phyloP scores from a whole-genome alignment of 441 rosid species.

The Syzygium syzygioides region DNA sequence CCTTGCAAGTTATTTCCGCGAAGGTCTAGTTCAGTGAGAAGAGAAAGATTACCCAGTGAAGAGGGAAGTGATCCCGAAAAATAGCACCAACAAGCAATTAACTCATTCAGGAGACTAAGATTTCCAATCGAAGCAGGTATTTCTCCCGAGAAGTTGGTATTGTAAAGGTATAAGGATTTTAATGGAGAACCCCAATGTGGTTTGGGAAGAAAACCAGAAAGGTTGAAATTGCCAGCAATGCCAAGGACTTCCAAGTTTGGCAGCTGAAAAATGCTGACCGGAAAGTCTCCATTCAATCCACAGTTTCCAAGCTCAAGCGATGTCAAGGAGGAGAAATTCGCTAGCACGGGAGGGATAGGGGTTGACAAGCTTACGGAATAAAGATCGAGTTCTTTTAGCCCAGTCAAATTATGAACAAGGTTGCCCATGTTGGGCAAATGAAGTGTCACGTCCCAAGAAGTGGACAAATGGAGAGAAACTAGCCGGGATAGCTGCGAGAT shows the following conservation, averaged over 20 bases:
- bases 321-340: background rate
- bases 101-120: no score
- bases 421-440: background rate
- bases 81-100: fast-evolving
- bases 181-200: background rate
- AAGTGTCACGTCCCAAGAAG: background rate
- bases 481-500: slow-evolving; percentile 8
- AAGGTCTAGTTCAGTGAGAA: no score
- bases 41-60: no score
- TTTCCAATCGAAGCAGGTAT: no score
- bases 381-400: slow-evolving; percentile 5
- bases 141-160: no score
- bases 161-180: no score
- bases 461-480: slow-evolving; percentile 3
- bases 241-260: slow-evolving; percentile 1
- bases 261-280: slow-evolving; percentile 5
- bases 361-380: fast-evolving
- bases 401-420: slow-evolving; percentile 9
- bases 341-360: background rate
- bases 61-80: no score
- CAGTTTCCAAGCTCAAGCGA: background rate
- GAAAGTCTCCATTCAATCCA: slow-evolving; percentile 13
- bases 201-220: slow-evolving; percentile 1
- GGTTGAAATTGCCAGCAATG: background rate
- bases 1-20: no score